Base-by-base conservation (phyloP, 2,329 filamentous ascomycete genomes). In the Diaporthe ilicicola region DNA sequence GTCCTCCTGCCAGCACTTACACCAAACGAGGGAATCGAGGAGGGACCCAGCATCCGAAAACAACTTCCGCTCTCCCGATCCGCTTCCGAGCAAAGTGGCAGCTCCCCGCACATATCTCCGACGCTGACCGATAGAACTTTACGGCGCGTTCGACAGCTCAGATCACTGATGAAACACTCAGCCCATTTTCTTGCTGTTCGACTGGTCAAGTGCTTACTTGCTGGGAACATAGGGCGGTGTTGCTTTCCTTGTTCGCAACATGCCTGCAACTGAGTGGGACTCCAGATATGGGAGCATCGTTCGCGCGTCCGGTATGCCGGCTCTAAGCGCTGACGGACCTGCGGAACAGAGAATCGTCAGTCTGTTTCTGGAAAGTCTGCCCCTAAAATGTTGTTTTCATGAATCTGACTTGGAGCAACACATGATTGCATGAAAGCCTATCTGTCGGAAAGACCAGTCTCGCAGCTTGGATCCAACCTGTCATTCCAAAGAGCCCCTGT, bases 61-160 rank as follows among this genome's bases (percentile, higher is more conserved):
- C 24, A 67, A 37, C 65, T 67, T 67, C 65, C 65, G 65, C 65
- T 48, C 9, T 67, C 65, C 65, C 65, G 65, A 55, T 67, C 65
- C 65, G 65, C 65, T 67, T 67, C 65, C 65, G 65, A 37, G 13
- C 1, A 9, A 19, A 15, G 27, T 19, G 8, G 27, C 32, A 34
- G 39, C 50, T 56, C 39, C 22, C 51, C 48, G 17, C 51, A 13
- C 39, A 56, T 48, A 27, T 32, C 53, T 56, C 65, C 65, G 65
- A 56, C 51, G 39, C 51, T 67, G 65, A 24, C 65, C 37, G 65
- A 48, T 37, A 56, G 22, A 64, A 39, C 51, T 27, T 48, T 13
- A 29, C 44, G 29, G 32, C 29, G 32, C 29, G 7, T 29, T 37
- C 8, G 15, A 34, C 32, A 64, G 29, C 29, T 29, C 29, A 64